These are phyloP conservation scores for Beverwykella pulmonaria DNA, from an alignment of 495 filamentous ascomycete species.

Conservation along the genomic window DNA sequence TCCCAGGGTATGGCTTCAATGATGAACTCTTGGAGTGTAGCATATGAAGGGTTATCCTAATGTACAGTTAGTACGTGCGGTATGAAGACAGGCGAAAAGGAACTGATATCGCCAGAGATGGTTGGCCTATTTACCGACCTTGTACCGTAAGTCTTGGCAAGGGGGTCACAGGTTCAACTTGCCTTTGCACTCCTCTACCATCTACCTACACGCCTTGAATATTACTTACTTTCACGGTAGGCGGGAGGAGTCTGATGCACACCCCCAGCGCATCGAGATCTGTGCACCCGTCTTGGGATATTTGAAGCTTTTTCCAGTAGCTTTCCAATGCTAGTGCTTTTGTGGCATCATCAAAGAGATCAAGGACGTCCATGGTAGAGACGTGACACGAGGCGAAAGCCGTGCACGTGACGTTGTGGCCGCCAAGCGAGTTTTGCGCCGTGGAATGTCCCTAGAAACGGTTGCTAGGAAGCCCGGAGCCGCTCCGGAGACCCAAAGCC, in stretches of 20 bases:
- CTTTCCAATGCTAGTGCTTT: not conserved
- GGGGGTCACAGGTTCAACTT: not conserved
- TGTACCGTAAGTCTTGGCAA: no score
- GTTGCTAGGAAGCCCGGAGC: slow-evolving; percentile 3
- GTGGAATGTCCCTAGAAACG: slow-evolving; percentile 3
- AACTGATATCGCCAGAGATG: no score
- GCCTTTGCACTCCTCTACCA: not conserved
- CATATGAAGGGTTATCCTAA: not conserved
- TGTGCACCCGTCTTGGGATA: not conserved
- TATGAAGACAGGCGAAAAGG: no score
- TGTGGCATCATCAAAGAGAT: slow-evolving; percentile 6
- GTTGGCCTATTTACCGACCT: no score
- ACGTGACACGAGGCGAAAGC: not conserved
- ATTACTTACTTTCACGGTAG: not conserved
- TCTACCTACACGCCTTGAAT: not conserved
- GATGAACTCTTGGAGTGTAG: not conserved
- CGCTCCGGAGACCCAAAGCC: not conserved
- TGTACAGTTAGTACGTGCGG: not conserved
- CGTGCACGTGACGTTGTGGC: no score
- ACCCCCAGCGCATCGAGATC: not conserved
- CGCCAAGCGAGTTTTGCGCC: not conserved
- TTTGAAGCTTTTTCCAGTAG: slow-evolving; percentile 2
- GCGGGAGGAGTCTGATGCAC: slow-evolving; percentile 7
- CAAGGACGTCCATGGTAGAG: not conserved
- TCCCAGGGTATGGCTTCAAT: not conserved